Base-by-base conservation (phyloP, 352 stramenopile species). In the Thalassiosira gravida region DNA sequence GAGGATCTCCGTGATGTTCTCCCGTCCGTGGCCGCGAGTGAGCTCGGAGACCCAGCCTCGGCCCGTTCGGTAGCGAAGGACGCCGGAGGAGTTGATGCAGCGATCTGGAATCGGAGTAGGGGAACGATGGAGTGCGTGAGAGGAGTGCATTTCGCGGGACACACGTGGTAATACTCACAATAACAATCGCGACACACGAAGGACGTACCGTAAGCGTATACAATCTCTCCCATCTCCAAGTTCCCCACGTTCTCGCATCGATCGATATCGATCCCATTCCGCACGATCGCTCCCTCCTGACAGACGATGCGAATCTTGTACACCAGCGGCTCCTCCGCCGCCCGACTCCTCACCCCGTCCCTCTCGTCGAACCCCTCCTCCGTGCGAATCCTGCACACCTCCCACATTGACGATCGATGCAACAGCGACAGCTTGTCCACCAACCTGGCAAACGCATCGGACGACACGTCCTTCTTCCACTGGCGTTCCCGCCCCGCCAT, bases 191-290 rank as follows among this genome's bases (percentile, higher is more conserved):
- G 32, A 11, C 5, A 39, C 32, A 39, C 5, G 11, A 11, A 20
- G 3, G 6, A 42, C 53, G 13, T 18, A 62, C 53, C 27, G 59
- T 80, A 92, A 3, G 90, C 91, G 57, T 88, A 75, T 0, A 92
- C 67, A 53, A 95, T 86, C 77, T 93, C 90, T 24, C 92, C 90
- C 86, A 92, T 92, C 70, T 96, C 91, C 58, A 95, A 76, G 42
- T 72, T 92, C 11, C 92, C 91, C 29, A 95, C 87, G 66, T 75
- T 91, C 18, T 89, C 89, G 69, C 87, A 92, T 18, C 77, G 83
- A 82, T 95, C 91, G 52, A 95, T 95, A 62, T 94, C 87, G 27
- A 94, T 94, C 1, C 90, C 91, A 74, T 94, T 84, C 35, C 90
- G 58, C 37, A 94, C 83, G 42, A 95, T 89, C 22, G 90, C 91